Evolutionary conservation across 371 early-diverging fungal genomes (phyloP), one percentile per base, ranked within the genome.

Genomic region (Haplosporangium sp.): DNA sequence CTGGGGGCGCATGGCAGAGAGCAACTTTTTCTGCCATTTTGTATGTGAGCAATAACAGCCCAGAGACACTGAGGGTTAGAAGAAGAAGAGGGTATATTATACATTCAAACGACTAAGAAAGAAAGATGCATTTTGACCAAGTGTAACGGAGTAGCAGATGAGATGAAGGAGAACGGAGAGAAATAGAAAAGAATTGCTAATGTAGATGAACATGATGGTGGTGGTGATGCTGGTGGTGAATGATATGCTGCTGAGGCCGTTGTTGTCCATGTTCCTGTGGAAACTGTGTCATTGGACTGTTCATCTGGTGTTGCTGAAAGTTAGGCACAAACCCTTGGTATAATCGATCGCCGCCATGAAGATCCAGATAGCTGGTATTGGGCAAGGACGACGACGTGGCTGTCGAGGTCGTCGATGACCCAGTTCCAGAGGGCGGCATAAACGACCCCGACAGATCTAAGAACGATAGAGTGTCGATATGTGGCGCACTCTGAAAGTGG

Each of bases 381-480:
- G 66, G 66, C 6, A 66, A 41, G 1, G 66, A 66, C 13, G 66
- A 66, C 9, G 66, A 66, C 1, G 59, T 59, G 0, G 59, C 36
- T 8, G 58, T 51, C n/a, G 58, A n/a, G 14, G 47, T 9, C 18
- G 47, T 20, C 20, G 66, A 47, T 14, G 59, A 13, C 42, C 40
- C 47, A n/a, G 52, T 42, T 13, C 62, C 56, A 1, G 62, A 20
- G 20, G 69, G 50, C 4, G 57, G 42, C 63, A 69, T 58, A 53
- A 57, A 69, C 29, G 62, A 57, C 38, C 69, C 69, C 11, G 69
- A 62, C 18, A 69, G 46, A 38, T 69, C 69, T 41, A 69, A 43
- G 36, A 69, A 69, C 21, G 69, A 69, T 5, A 69, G 69, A 12
- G 69, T 69, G 56, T 69, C 69, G 51, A 69, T 56, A 37, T 69